Percentiles rank a stretch among this genome's conserved stretches.
These are phyloP conservation scores for Antitrichia curtipendula DNA, from an alignment of 225 moss, liverwort and hornwort species.

Conservation along the genomic window DNA sequence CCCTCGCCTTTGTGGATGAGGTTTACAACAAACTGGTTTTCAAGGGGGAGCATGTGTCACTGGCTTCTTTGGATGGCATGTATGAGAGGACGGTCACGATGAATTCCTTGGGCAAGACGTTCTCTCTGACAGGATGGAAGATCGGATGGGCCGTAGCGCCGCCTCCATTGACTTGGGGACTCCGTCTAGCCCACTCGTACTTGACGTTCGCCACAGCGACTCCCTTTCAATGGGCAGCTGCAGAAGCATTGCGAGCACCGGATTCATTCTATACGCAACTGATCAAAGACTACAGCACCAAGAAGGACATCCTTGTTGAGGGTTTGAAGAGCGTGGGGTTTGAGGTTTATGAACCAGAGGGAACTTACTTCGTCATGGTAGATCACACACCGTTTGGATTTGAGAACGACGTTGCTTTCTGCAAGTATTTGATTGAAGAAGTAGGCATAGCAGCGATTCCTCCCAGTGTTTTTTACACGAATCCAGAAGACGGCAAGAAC, in stretches of 20 bases:
- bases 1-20: slow-evolving; percentile 77
- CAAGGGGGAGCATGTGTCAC: slow-evolving; percentile 63
- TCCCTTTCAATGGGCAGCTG: slow-evolving; percentile 87
- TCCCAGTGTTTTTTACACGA: slow-evolving; percentile 67
- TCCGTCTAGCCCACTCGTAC: slow-evolving; percentile 82
- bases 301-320: slow-evolving; percentile 70
- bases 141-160: slow-evolving; percentile 99
- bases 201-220: slow-evolving; percentile 82
- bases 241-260: slow-evolving; percentile 71
- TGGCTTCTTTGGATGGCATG: slow-evolving; percentile 91
- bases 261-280: slow-evolving; percentile 69
- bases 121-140: slow-evolving; percentile 97
- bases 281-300: slow-evolving; percentile 45
- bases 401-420: slow-evolving; percentile 69
- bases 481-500: slow-evolving; percentile 70
- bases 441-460: slow-evolving; percentile 97
- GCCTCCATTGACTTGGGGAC: slow-evolving; percentile 59
- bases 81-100: slow-evolving; percentile 89
- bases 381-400: slow-evolving; percentile 93
- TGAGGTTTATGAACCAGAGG: slow-evolving; percentile 77
- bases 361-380: slow-evolving; percentile 96
- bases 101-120: slow-evolving; percentile 95
- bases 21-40: slow-evolving; percentile 97
- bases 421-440: slow-evolving; percentile 91
- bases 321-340: slow-evolving; percentile 92